These are phyloP conservation scores for Neurospora sublineolata DNA, from an alignment of 495 filamentous ascomycete species.

Conservation along the genomic window DNA sequence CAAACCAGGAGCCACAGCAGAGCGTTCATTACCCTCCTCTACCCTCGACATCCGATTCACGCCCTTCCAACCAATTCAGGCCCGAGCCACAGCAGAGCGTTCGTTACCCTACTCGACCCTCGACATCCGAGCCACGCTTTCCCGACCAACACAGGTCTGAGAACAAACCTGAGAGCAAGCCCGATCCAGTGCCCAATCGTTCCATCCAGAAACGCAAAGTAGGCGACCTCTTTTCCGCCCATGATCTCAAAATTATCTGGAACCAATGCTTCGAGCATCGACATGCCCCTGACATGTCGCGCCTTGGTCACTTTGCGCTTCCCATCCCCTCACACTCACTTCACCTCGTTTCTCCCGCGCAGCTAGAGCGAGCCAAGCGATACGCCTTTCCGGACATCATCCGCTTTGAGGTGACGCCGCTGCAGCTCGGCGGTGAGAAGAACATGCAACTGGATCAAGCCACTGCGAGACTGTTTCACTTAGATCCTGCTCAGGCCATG, in stretches of 20 bases:
- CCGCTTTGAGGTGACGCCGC: neutral
- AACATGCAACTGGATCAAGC: neutral
- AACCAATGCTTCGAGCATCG: neutral
- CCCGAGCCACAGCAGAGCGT: neutral
- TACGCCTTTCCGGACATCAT: neutral
- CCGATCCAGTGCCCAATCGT: neutral
- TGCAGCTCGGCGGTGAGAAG: neutral
- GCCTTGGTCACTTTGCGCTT: neutral
- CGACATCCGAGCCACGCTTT: neutral
- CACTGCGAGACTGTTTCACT: neutral
- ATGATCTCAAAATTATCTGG: neutral
- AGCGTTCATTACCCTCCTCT: neutral
- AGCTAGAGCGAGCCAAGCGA: neutral
- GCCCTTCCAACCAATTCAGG: neutral
- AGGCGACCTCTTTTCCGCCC: neutral
- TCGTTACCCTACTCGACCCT: neutral
- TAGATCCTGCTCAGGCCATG: neutral
- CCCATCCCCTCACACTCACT: neutral
- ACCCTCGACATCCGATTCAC: neutral
- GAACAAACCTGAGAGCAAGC: neutral
- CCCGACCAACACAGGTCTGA: neutral
- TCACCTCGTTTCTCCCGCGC: neutral
- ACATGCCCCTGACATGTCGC: neutral
- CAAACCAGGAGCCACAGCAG: neutral
- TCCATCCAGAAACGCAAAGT: neutral